Conservation (phyloP, 2,329 filamentous ascomycete species). For the Biscogniauxia mediterranea region DNA sequence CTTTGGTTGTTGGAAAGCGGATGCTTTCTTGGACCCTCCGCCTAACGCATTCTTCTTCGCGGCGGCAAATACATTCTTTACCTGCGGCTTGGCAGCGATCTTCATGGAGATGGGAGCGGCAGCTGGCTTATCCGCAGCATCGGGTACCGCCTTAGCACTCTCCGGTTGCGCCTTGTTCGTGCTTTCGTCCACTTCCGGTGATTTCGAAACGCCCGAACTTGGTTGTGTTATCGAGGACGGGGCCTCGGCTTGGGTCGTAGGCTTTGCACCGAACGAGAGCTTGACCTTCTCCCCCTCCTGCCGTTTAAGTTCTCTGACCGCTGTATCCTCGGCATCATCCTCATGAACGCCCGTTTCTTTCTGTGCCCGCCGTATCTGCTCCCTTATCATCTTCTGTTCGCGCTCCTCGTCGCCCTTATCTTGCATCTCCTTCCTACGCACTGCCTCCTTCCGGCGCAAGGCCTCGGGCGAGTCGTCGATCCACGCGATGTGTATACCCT, state of each 20-base stretch:
- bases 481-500: constrained; percentile 85
- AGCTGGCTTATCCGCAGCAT: constrained; percentile 32
- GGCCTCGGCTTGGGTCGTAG: constrained; percentile 23
- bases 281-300: constrained; percentile 75
- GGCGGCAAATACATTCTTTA: constrained; percentile 73
- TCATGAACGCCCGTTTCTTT: constrained; percentile 46
- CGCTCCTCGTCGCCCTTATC: constrained; percentile 89
- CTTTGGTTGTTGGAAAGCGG: constrained; percentile 62
- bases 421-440: constrained; percentile 78
- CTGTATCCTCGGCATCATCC: constrained; percentile 40
- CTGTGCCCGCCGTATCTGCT: constrained; percentile 78
- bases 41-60: constrained; percentile 68
- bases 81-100: constrained; percentile 60
- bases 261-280: constrained; percentile 60
- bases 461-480: constrained; percentile 90
- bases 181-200: constrained; percentile 14
- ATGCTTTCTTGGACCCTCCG: constrained; percentile 59
- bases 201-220: constrained; percentile 19
- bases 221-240: constrained; percentile 14
- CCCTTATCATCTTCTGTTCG: constrained; percentile 77
- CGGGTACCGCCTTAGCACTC: constrained; percentile 1
- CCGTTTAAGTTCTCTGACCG: constrained; percentile 51
- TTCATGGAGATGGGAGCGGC: constrained; percentile 59
- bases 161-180: constrained; percentile 17
- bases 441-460: constrained; percentile 73